Base-by-base conservation (phyloP, 495 filamentous ascomycete genomes). In the Pyronema domesticum region DNA sequence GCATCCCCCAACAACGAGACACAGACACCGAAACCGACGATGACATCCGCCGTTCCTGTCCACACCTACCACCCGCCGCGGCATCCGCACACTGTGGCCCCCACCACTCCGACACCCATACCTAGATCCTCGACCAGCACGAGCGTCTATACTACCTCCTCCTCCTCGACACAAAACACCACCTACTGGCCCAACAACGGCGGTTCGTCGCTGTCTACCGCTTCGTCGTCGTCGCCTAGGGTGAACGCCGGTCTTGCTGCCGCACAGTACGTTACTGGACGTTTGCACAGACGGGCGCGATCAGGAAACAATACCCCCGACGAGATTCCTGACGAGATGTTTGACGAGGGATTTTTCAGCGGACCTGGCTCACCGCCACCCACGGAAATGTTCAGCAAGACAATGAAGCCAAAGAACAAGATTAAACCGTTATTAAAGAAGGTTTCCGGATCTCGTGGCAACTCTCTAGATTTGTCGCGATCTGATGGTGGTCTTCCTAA, bases 391-490 rank as follows among this genome's bases (percentile, higher is more conserved):
- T 56, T 56, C 47, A 37, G 30, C 2, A 55, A 60, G 17, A 54
- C 63, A 9, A 57, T 60, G 15, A 53, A 57, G 14, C 55, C 62
- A 46, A 55, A 60, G 6, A 62, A 55, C 35, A 65, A 65, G 57
- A 65, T 65, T 62, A 66, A 66, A 50, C 63, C 63, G 19, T 52
- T 66, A 7, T 14, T 65, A 37, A 66, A 65, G 50, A 62, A 66
- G n/a, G 62, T 65, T 37, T 66, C 58, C 47, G 58, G 51, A 11
- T 62, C 62, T 14, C 50, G 62, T 34, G 51, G 56, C 10, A 65
- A 65, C 54, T 65, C 63, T 30, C 47, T 66, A 19, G 63, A 66
- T 46, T 37, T 66, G 36, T 65, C 62, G 36, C 57, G 63, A 58
- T 65, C 63, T 36, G 63, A 65, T 47, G 63, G 63, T 35, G 63